A percentile compares a stretch with the other conserved stretches of the same genome.
Conservation (phyloP, 768 basidiomycete genomes). For the Pholiota conissans region DNA sequence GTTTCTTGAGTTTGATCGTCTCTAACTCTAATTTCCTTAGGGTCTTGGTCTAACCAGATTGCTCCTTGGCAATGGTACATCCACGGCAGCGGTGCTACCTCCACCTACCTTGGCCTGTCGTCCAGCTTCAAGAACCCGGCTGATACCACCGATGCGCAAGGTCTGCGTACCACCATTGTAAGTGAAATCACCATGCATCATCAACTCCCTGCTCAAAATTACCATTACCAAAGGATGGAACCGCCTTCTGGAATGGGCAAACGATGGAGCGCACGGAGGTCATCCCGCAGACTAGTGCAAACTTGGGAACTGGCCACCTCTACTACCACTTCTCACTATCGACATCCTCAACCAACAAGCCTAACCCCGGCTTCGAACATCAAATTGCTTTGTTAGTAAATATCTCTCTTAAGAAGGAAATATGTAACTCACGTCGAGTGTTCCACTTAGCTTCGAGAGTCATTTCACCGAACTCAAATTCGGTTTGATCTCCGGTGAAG, state of each 20-base stretch:
- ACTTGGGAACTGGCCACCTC: slow-evolving; percentile 21
- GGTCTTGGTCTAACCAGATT: slow-evolving; percentile 22
- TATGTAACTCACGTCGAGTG: not conserved
- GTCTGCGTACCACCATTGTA: slow-evolving; percentile 19
- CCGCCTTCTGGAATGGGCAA: slow-evolving; percentile 21
- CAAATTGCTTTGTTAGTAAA: slow-evolving; percentile 20
- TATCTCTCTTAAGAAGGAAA: no score
- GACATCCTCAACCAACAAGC: slow-evolving; percentile 17
- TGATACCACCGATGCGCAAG: slow-evolving; percentile 20
- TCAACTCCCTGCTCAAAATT: no score
- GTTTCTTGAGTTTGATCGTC: not conserved
- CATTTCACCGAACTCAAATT: slow-evolving; percentile 22
- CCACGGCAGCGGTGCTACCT: slow-evolving; percentile 17
- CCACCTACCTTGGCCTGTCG: slow-evolving; percentile 17
- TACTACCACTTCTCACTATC: slow-evolving; percentile 21
- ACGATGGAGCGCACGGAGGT: slow-evolving; percentile 22
- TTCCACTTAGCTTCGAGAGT: slow-evolving; percentile 16
- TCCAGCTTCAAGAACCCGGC: slow-evolving; percentile 20
- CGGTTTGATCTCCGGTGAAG: slow-evolving; percentile 18
- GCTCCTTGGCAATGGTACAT: slow-evolving; percentile 22
- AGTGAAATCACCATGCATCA: not conserved
- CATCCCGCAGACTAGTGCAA: slow-evolving; percentile 18
- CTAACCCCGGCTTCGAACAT: slow-evolving; percentile 20
- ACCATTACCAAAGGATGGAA: slow-evolving; percentile 19
- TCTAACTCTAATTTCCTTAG: not conserved